A percentile compares a stretch with the other conserved stretches of the same genome.
These are phyloP conservation scores for Chrysosphaeria jannelii DNA, from an alignment of 2,329 filamentous ascomycete genomes.

Conservation along the genomic window DNA sequence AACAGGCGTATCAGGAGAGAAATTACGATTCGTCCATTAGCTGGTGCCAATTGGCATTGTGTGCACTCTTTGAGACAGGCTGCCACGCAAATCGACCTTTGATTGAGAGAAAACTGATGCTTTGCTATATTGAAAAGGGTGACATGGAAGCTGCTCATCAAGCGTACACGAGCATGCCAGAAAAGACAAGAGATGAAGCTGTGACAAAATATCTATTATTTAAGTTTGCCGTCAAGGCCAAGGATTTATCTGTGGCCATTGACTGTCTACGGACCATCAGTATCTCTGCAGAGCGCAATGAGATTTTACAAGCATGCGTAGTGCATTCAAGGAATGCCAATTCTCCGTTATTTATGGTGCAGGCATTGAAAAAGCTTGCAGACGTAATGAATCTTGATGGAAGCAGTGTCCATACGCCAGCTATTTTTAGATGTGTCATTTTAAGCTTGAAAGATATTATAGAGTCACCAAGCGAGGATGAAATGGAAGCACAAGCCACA, in stretches of 20 bases:
- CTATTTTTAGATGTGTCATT: constrained; percentile 31
- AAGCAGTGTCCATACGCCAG: constrained; percentile 24
- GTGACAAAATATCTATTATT: constrained; percentile 48
- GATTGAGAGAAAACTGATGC: constrained; percentile 42
- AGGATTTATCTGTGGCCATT: constrained; percentile 25
- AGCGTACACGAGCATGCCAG: constrained; percentile 27
- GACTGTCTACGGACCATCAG: constrained; percentile 32
- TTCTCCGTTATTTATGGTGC: constrained; percentile 26
- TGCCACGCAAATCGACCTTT: constrained; percentile 37
- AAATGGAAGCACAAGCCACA: neutral
- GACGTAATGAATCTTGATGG: constrained; percentile 20
- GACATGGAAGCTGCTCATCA: constrained; percentile 22
- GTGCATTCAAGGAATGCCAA: constrained; percentile 40
- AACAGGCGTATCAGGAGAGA: too few species aligned
- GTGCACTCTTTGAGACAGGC: constrained; percentile 32
- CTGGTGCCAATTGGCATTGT: constrained; percentile 45
- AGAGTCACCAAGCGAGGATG: too few species aligned
- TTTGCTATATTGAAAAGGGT: constrained; percentile 31
- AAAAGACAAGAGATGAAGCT: constrained; percentile 23
- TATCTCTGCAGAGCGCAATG: constrained; percentile 19
- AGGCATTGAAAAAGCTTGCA: constrained; percentile 27
- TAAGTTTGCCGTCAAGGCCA: constrained; percentile 31
- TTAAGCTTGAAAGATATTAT: constrained; percentile 16
- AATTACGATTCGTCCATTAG: constrained; percentile 22
- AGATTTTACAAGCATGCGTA: constrained; percentile 52